These are phyloP conservation scores for Teratosphaeria viscida DNA, from an alignment of 2,329 filamentous ascomycete genomes.

Conservation along the genomic window DNA sequence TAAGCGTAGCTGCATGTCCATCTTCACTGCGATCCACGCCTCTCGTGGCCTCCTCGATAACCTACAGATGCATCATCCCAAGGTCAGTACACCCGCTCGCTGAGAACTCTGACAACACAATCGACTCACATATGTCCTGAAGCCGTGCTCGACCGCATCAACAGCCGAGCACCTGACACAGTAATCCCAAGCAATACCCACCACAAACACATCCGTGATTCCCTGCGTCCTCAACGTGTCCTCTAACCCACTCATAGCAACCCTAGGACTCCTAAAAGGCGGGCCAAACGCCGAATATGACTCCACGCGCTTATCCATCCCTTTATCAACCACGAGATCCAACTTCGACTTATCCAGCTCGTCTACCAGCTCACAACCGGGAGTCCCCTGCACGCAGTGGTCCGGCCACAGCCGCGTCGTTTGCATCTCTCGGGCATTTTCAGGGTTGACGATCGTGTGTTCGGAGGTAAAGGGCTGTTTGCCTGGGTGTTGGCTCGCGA, in stretches of 20 bases:
- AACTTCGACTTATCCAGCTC: constrained; percentile 54
- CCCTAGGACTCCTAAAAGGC: constrained; percentile 54
- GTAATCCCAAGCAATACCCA: constrained; percentile 79
- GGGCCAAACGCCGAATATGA: constrained; percentile 93
- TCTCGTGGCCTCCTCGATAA: constrained; percentile 63
- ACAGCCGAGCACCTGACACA: constrained; percentile 77
- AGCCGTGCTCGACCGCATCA: constrained; percentile 67
- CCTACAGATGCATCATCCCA: background rate
- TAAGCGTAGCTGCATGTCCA: constrained; percentile 42
- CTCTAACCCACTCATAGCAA: constrained; percentile 53
- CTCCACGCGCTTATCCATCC: constrained; percentile 61
- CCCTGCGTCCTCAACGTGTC: constrained; percentile 43
- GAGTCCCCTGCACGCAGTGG: constrained; percentile 71
- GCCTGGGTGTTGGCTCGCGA: constrained; percentile 65
- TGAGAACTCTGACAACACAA: background rate
- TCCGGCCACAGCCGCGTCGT: constrained; percentile 69
- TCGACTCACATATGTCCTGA: constrained; percentile 52
- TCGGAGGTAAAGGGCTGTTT: constrained; percentile 58
- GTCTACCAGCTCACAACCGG: constrained; percentile 61
- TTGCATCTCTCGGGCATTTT: constrained; percentile 53
- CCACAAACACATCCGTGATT: constrained; percentile 73
- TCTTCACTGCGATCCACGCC: constrained; percentile 54
- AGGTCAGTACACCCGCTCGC: background rate
- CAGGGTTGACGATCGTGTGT: constrained; percentile 56
- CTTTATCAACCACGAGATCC: constrained; percentile 67